phyloP scores from a whole-genome alignment of 2,329 filamentous ascomycete species.

The Stemphylium lycopersici region DNA sequence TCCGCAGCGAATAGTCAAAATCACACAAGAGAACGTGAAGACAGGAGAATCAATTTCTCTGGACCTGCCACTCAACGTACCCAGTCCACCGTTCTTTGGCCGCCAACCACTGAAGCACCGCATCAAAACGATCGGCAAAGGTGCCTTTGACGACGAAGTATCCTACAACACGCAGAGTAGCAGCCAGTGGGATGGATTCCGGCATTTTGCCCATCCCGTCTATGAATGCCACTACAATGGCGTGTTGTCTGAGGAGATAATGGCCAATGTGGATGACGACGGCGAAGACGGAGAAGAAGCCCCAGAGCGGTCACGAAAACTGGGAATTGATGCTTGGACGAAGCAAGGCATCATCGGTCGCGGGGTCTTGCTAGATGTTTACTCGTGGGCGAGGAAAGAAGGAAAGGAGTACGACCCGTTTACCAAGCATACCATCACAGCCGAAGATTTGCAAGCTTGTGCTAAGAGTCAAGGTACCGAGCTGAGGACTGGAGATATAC shows the following conservation, averaged over 20 bases:
- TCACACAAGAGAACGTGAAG: conserved; percentile 57
- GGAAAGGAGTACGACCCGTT: conserved; percentile 32
- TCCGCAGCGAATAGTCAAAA: conserved; percentile 58
- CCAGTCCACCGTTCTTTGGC: conserved; percentile 61
- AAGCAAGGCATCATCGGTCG: conserved; percentile 63
- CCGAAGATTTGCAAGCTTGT: conserved; percentile 23
- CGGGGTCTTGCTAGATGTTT: conserved; percentile 62
- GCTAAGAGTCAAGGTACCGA: conserved; percentile 21
- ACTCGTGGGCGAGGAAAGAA: conserved; percentile 33
- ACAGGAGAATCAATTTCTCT: conserved; percentile 62
- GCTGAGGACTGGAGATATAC: conserved; percentile 38
- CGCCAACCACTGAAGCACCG: conserved; percentile 59
- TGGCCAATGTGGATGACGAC: conserved; percentile 23
- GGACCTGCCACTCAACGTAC: conserved; percentile 65
- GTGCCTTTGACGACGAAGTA: conserved; percentile 37
- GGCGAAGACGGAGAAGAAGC: conserved; percentile 10
- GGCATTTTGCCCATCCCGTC: conserved; percentile 43
- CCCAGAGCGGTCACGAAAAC: conserved; percentile 25
- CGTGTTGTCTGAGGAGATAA: conserved; percentile 35
- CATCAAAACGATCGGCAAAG: conserved; percentile 23
- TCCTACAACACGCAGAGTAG: conserved; percentile 44
- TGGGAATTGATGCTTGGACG: conserved; percentile 52
- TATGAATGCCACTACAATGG: conserved; percentile 41
- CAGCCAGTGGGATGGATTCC: conserved; percentile 46
- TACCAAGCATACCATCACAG: conserved; percentile 23